Percentiles rank a stretch among this genome's conserved stretches.
Conservation (phyloP, 2,329 filamentous ascomycete genomes). For the Epichloe sp. region DNA sequence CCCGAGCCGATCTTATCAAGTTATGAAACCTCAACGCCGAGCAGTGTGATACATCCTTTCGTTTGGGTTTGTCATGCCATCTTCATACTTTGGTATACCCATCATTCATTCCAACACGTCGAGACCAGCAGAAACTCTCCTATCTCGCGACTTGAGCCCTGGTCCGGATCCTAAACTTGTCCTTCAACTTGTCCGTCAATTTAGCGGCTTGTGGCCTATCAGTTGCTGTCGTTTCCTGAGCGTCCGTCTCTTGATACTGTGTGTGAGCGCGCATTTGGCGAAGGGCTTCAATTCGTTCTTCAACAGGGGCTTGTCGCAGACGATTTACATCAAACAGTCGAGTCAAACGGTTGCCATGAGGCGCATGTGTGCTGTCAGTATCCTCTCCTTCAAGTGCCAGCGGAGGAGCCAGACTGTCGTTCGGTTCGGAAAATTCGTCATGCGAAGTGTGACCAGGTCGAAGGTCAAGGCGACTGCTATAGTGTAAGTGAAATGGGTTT, state of each 20-base stretch:
- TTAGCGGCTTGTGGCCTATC: slow-evolving; percentile 27
- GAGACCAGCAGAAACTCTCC: neutral
- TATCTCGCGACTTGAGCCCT: slow-evolving; percentile 23
- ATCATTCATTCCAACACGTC: neutral
- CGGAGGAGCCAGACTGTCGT: slow-evolving; percentile 25
- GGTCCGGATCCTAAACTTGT: slow-evolving; percentile 39
- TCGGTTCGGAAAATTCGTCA: slow-evolving; percentile 8
- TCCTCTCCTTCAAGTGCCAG: slow-evolving; percentile 27
- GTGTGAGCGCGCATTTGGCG: slow-evolving; percentile 26
- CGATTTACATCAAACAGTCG: slow-evolving; percentile 43
- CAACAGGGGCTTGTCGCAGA: slow-evolving; percentile 43
- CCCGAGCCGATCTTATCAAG: neutral
- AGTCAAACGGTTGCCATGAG: slow-evolving; percentile 32
- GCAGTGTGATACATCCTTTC: neutral
- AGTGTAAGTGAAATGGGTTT: neutral
- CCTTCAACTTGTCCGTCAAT: slow-evolving; percentile 36
- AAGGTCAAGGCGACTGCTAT: slow-evolving; percentile 39
- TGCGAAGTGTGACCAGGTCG: slow-evolving; percentile 22
- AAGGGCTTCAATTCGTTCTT: slow-evolving; percentile 49
- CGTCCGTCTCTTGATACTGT: slow-evolving; percentile 11
- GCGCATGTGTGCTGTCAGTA: slow-evolving; percentile 14
- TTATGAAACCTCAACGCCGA: neutral
- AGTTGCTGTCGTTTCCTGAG: slow-evolving; percentile 15
- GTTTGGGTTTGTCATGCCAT: neutral
- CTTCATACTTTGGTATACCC: neutral